Evolutionary conservation across 305 asterid genomes (phyloP), one percentile per base, ranked within the genome.

Genomic region (Andrographis paniculata): DNA sequence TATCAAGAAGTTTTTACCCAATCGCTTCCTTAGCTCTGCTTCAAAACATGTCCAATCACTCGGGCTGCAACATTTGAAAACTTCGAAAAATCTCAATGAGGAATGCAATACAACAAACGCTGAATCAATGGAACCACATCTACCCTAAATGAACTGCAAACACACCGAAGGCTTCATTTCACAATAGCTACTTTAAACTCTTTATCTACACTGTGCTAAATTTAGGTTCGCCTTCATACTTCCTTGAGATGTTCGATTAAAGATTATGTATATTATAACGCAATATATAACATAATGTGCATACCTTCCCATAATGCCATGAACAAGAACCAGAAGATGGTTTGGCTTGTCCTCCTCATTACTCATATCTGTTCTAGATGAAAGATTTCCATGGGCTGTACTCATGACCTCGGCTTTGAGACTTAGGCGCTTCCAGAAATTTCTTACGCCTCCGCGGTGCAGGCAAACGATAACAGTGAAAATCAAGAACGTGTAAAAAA

Each of bases 241-340:
- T 55, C 55, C 22, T 42, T n/a, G 17, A 42, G 30, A 42, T 16
- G 20, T n/a, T n/a, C n/a, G n/a, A n/a, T n/a, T n/a, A n/a, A n/a
- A n/a, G n/a, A n/a, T n/a, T n/a, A n/a, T n/a, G n/a, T n/a, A n/a
- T n/a, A n/a, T n/a, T n/a, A n/a, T n/a, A n/a, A n/a, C n/a, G n/a
- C n/a, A n/a, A n/a, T 11, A 17, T 41, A 49, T 37, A 35, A 27
- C 18, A 61, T 11, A 49, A 43, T 53, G 43, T 4, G 20, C 56
- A 59, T 80, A 88, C 95, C 97, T 83, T 28, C 86, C 98, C 84
- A 82, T 61, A 58, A 91, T 86, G 59, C 96, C 98, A 77, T 91
- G 98, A 67, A 91, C 96, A 65, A 91, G 96, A 66, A 86, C 94
- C 64, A 83, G 78, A 59, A 91, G 99, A 79, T 91, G 99, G 43